A percentile compares a stretch with the other conserved stretches of the same genome.
Conservation (phyloP, 805 yeast genomes). For the Metschnikowia lunata region DNA sequence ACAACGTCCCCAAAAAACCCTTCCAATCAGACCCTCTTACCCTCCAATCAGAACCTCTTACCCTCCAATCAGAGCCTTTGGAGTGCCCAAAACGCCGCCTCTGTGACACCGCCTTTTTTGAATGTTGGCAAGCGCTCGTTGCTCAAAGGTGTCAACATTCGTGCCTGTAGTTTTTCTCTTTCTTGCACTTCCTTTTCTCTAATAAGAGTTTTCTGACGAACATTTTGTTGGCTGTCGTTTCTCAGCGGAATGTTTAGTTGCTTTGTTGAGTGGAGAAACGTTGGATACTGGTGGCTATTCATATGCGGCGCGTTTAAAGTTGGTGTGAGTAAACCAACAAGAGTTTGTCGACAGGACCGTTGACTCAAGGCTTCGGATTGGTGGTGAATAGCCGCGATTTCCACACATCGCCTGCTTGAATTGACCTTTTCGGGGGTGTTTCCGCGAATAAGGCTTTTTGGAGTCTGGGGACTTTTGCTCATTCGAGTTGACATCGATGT, state of each 20-base stretch:
- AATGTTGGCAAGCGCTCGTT: too few relatives aligned
- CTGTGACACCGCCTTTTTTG: too few relatives aligned
- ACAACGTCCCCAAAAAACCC: not conserved
- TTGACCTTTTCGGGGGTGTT: not conserved
- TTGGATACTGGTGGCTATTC: constrained; percentile 12
- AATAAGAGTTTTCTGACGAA: too few relatives aligned
- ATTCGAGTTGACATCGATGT: too few relatives aligned
- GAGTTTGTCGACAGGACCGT: constrained; percentile 1
- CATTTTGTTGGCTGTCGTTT: too few relatives aligned
- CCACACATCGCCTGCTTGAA: not conserved
- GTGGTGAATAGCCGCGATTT: not conserved
- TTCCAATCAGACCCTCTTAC: not conserved
- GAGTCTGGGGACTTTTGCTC: not conserved
- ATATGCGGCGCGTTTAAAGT: constrained; percentile 4
- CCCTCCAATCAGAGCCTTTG: not conserved
- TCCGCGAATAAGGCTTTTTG: not conserved
- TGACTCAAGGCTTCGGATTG: not conserved
- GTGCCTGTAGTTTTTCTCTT: too few relatives aligned
- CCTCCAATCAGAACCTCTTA: not conserved
- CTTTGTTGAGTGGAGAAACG: constrained; percentile 5
- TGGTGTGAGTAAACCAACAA: constrained; percentile 2
- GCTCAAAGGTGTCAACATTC: too few relatives aligned
- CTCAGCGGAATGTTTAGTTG: too few relatives aligned
- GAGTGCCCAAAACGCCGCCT: too few relatives aligned
- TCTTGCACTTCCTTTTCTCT: too few relatives aligned